Base-by-base conservation (phyloP, 257 asterid species). In the Salvia splendens region DNA sequence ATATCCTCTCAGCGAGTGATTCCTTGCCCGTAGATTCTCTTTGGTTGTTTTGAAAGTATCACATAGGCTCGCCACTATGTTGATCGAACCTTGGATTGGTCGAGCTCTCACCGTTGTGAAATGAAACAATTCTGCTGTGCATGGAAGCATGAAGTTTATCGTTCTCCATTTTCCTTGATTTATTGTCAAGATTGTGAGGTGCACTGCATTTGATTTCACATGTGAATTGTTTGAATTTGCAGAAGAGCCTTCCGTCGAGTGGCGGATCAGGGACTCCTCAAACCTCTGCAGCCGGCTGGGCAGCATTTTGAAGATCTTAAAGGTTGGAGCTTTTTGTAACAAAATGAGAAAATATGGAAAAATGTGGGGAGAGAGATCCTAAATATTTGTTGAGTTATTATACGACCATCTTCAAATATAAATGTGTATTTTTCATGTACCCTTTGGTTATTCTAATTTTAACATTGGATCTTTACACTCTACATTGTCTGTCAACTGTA, bases 221-320 rank as follows among this genome's bases (percentile, higher is more conserved):
- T 47, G 32, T 41, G 43, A 42, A n/a, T 50, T 75, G 45, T 63
- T 73, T 74, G 65, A 58, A 52, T 78, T 32, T 80, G 81, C 95
- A 93, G 99, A 86, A 81, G 77, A 86, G 70, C 77, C 99, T 93
- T 64, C 99, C 98, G 10, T 56, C 95, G 6, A 50, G 74, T 35
- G 75, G 82, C 12, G 96, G 82, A 77, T 78, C 98, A 38, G 89
- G 80, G 48, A 49, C 92, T 32, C 76, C 80, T 67, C 86, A 77
- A 74, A 60, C 92, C 77, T 74, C 89, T 49, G 95, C 96, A 73
- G 89, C 96, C 65, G 99, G 96, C 73, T 93, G 99, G 99, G 99
- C 99, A 45, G 97, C 99, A 58, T 93, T 93, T 76, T 90, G 82
- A 90, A 61, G 57, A 24, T 75, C 24, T 40, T 36, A 57, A 38